These are phyloP conservation scores for Lantana camara DNA, from an alignment of 257 asterid genomes.

Conservation along the genomic window DNA sequence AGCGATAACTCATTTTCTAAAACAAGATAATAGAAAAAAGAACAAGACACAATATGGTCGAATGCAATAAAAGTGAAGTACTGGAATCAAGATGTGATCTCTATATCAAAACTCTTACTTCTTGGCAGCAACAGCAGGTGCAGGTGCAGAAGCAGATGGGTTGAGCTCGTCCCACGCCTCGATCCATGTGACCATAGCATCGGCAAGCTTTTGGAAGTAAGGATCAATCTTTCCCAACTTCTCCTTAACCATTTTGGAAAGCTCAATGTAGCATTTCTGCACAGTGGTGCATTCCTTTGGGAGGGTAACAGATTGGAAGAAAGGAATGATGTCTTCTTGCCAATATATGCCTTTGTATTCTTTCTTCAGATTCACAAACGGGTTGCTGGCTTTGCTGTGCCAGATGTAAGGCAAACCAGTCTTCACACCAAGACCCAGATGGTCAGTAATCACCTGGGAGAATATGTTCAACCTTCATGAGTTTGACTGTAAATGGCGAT, in stretches of 20 bases:
- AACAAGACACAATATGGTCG: neutral
- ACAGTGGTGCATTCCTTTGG: slow-evolving; percentile 66
- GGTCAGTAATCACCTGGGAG: slow-evolving; percentile 65
- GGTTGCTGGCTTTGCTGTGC: slow-evolving; percentile 89
- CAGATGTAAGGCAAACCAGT: slow-evolving; percentile 78
- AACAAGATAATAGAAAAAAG: slow-evolving; percentile 15
- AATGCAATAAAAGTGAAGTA: slow-evolving; percentile 7
- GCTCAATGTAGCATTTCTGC: slow-evolving; percentile 68
- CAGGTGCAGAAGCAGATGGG: slow-evolving; percentile 33
- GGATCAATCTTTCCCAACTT: slow-evolving; percentile 60
- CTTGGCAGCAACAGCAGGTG: slow-evolving; percentile 29
- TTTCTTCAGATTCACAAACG: slow-evolving; percentile 67
- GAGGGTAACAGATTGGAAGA: slow-evolving; percentile 53
- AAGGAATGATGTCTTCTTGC: slow-evolving; percentile 78
- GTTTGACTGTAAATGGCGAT: too few species aligned
- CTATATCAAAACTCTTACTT: slow-evolving; percentile 29
- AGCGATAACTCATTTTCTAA: slow-evolving; percentile 30
- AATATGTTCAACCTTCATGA: neutral
- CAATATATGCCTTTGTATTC: slow-evolving; percentile 73
- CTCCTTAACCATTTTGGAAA: slow-evolving; percentile 59
- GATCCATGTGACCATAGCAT: slow-evolving; percentile 74
- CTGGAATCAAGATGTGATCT: neutral
- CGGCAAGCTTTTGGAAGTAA: slow-evolving; percentile 63
- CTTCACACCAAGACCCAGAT: slow-evolving; percentile 66
- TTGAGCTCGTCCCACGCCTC: slow-evolving; percentile 72